phyloP scores from a whole-genome alignment of 257 asterid species.

The Fraxinus quadrangulata region DNA sequence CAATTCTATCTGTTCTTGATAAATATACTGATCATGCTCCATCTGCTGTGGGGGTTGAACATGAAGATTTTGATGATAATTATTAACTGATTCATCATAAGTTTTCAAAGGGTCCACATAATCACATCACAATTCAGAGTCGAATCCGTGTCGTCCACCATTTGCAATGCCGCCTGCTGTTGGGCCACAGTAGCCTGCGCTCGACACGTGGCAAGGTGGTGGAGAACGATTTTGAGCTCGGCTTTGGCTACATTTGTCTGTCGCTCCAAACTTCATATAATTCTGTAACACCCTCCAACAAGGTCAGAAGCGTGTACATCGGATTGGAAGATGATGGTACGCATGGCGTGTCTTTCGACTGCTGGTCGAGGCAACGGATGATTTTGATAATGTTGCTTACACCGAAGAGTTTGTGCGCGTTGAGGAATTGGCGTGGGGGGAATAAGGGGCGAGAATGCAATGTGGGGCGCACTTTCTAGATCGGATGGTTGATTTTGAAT shows the following conservation, averaged over 20 bases:
- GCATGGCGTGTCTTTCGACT: slow-evolving; percentile 77
- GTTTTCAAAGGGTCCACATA: slow-evolving; percentile 9
- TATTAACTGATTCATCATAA: neutral
- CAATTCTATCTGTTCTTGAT: slow-evolving; percentile 39
- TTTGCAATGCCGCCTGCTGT: slow-evolving; percentile 16
- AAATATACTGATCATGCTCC: slow-evolving; percentile 12
- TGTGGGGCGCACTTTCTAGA: slow-evolving; percentile 87
- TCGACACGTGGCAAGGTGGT: slow-evolving; percentile 61
- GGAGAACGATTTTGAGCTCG: slow-evolving; percentile 64
- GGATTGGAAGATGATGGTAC: slow-evolving; percentile 71
- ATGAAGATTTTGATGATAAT: slow-evolving; percentile 4
- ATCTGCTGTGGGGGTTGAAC: slow-evolving; percentile 23
- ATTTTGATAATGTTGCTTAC: slow-evolving; percentile 81
- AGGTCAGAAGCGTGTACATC: slow-evolving; percentile 79
- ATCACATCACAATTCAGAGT: neutral
- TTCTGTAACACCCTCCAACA: slow-evolving; percentile 78
- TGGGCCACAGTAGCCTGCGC: slow-evolving; percentile 38
- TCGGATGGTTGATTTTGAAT: slow-evolving; percentile 28
- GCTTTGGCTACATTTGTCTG: slow-evolving; percentile 48
- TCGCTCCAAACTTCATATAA: slow-evolving; percentile 58
- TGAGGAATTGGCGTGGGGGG: slow-evolving; percentile 81
- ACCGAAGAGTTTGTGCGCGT: slow-evolving; percentile 85
- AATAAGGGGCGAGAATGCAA: slow-evolving; percentile 88
- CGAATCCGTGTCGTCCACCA: slow-evolving; percentile 3
- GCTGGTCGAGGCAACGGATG: slow-evolving; percentile 55